Evolutionary conservation across 345 rosid genomes (phyloP), one percentile per base, ranked within the genome.

Genomic region (Bruguiera sexangula): DNA sequence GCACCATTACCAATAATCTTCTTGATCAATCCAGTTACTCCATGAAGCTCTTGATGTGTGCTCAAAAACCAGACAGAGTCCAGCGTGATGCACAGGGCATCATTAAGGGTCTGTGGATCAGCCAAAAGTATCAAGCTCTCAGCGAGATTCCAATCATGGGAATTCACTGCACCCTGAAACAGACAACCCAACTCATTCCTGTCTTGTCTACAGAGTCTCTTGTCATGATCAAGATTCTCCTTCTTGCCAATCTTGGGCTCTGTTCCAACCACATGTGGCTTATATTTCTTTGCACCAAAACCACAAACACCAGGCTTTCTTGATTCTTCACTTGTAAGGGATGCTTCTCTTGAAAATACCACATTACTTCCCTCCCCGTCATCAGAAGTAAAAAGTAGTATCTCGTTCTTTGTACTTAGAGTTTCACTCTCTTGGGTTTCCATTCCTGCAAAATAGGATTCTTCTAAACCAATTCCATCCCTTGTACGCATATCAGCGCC

Each of bases 21-120:
- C 73, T 82, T 79, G 59, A 94, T 87, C 84, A 94, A 82, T 6
- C 82, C 87, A 0, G 90, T 94, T 63, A 91, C 83, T 65, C 90
- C 96, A 21, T 65, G 72, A 62, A 85, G 82, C 75, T 88, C 96
- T 6, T 80, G 82, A 67, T 81, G 86, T 3, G 93, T 84, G 74
- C 85, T 83, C 83, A 94, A 81, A 82, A 94, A 94, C 98, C 98
- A 91, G 74, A 91, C 83, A 8, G 97, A 85, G 78, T 91, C 98
- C 65, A 94, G 77, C 15, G 93, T 82, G 52, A 94, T 85, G 77
- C 98, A 94, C 82, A 94, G 63, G 5, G 92, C 84, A 83, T 91
- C 98, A 75, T 94, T 91, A 57, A 94, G 87, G 31, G 97, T 86
- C 43, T 84, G 97, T 15, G 79, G 88, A 83, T 94, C 96, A 30